Percentiles rank a stretch among this genome's conserved stretches.
Evolutionary conservation across 768 basidiomycete species (phyloP).

Genomic region (Tricholoma matsutake): DNA sequence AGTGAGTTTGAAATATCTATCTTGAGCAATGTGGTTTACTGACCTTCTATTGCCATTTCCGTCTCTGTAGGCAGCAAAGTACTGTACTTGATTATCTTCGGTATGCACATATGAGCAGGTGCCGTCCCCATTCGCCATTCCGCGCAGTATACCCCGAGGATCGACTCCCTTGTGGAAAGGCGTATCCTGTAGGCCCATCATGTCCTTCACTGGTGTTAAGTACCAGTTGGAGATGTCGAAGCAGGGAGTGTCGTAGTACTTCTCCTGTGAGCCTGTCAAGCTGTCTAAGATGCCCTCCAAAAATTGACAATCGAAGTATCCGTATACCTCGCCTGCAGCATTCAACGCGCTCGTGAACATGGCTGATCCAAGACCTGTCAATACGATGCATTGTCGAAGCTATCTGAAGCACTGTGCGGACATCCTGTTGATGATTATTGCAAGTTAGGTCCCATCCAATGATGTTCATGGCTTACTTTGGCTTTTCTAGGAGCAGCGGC

Average conservation of each 20-base stretch:
- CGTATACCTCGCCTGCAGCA: too few relatives aligned
- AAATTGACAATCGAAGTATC: too few relatives aligned
- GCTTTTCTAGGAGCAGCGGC: slow-evolving; percentile 7
- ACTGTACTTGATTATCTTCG: slow-evolving; percentile 15
- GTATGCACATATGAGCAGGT: slow-evolving; percentile 5
- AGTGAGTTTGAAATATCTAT: neutral
- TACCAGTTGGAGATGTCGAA: slow-evolving; percentile 7
- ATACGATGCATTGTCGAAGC: neutral
- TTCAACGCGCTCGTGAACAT: too few relatives aligned
- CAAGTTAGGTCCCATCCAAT: neutral
- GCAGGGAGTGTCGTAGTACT: too few relatives aligned
- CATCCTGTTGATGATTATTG: neutral
- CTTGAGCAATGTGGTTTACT: neutral
- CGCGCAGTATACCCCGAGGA: slow-evolving; percentile 1
- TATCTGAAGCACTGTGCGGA: neutral
- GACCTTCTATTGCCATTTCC: neutral
- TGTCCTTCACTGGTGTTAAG: slow-evolving; percentile 7
- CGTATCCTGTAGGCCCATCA: neutral
- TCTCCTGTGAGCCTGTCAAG: too few relatives aligned
- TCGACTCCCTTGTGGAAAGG: slow-evolving; percentile 7
- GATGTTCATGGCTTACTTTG: slow-evolving; percentile 2
- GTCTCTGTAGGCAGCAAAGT: neutral
- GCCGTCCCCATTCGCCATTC: neutral
- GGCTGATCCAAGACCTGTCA: too few relatives aligned
- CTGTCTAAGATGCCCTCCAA: too few relatives aligned